A percentile compares a stretch with the other conserved stretches of the same genome.
Evolutionary conservation across 371 early-diverging fungal genomes (phyloP).

Genomic region (Mortierella sp.): DNA sequence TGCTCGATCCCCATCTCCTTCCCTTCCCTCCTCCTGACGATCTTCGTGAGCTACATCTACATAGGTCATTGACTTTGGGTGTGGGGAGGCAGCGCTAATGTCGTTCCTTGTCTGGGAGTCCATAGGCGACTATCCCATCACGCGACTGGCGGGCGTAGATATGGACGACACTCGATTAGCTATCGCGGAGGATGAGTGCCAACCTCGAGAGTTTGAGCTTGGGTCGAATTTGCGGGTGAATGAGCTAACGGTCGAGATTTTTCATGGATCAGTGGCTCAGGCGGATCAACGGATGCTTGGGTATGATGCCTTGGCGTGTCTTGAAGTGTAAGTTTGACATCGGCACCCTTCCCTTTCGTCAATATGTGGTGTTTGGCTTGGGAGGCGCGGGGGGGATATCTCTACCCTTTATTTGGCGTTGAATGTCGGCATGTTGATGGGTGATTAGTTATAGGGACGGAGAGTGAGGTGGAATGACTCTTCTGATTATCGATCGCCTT

Average conservation of each 20-base stretch:
- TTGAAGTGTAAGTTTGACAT: conserved; percentile 63
- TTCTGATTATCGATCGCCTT: not conserved
- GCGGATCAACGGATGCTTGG: conserved; percentile 57
- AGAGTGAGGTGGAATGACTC: no score
- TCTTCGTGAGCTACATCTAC: not conserved
- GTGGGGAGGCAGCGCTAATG: conserved; percentile 76
- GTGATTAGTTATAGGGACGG: no score
- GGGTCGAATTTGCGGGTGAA: conserved; percentile 22
- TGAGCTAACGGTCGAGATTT: conserved; percentile 19
- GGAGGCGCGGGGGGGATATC: no score
- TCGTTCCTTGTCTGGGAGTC: conserved; percentile 63
- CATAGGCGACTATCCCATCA: conserved; percentile 58
- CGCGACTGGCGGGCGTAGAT: conserved; percentile 71
- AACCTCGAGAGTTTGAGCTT: conserved; percentile 65
- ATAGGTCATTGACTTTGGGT: conserved; percentile 80
- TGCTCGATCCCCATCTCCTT: not conserved
- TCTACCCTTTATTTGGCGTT: no score
- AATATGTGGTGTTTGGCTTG: no score
- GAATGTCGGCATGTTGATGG: no score
- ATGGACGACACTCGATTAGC: conserved; percentile 55
- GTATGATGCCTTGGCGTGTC: conserved; percentile 71
- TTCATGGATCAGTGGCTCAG: conserved; percentile 61
- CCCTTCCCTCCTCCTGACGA: not conserved
- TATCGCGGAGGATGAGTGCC: conserved; percentile 60
- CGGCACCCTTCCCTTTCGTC: no score